Conservation (phyloP, 2,329 filamentous ascomycete genomes). For the Xylaria arbuscula region DNA sequence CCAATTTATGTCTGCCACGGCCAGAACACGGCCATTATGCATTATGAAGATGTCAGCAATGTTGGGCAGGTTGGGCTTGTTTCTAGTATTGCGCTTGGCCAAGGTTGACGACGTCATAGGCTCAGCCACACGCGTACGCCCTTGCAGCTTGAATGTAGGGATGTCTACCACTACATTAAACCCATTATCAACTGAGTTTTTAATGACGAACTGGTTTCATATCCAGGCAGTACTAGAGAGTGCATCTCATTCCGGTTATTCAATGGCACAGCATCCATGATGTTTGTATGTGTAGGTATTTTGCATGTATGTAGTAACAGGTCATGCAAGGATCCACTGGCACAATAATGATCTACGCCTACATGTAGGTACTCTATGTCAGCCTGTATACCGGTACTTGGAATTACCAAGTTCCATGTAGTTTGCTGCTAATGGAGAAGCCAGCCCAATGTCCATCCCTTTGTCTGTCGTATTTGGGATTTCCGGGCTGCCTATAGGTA, state of each 20-base stretch:
- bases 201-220: conserved; percentile 6
- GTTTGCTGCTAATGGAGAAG: no score
- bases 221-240: background rate
- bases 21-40: background rate
- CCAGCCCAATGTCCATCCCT: background rate
- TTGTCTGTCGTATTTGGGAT: background rate
- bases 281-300: no score
- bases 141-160: background rate
- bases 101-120: conserved; percentile 36
- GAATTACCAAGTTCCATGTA: no score
- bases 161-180: no score
- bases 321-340: conserved; percentile 1
- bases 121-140: conserved; percentile 34
- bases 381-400: no score
- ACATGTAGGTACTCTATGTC: no score
- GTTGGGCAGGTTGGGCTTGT: no score
- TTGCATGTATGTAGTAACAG: background rate
- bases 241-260: background rate
- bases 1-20: background rate
- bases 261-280: background rate
- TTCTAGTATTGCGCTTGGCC: no score
- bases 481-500: background rate
- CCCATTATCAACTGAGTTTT: conserved; percentile 1
- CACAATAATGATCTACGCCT: conserved; percentile 2
- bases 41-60: background rate